Evolutionary conservation across 129 eudicot species (phyloP), one percentile per base, ranked within the genome.

Genomic region (Smallanthus sonchifolius): DNA sequence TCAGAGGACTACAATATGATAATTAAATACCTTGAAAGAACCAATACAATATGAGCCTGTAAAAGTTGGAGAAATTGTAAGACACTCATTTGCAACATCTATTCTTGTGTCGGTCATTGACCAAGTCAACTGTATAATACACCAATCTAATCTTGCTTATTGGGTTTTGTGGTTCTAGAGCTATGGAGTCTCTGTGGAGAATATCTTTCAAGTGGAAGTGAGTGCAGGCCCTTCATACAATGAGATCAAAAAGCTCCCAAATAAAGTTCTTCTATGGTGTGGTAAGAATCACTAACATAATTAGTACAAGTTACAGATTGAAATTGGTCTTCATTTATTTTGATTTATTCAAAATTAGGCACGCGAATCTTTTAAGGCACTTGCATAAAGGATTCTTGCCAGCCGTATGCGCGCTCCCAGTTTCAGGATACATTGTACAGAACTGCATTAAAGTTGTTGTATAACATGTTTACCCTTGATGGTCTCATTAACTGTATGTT

Each of bases 21-120:
- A 3, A 49, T 86, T 35, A 86, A 87, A 1, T 95, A 88, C 73
- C 77, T 95, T 30, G 90, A 88, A 51, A 87, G 74, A 45, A 95
- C 99, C 7, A n/a, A n/a, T n/a, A n/a, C n/a, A n/a, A n/a, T 95
- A 95, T 20, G 96, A 95, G 70, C 99, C 99, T 72, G n/a, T n/a
- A n/a, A n/a, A n/a, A n/a, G n/a, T n/a, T n/a, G 97, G 96, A n/a
- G 97, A 91, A 28, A 81, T 91, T 28, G 97, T 95, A 81, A 74
- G 94, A 35, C 30, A 2, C 65, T 45, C 47, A 17, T 11, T 43
- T 45, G 4, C 55, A 2, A 2, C 4, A 7, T 28, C 4, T 43
- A 7, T 2, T 6, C 7, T 47, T 37, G 19, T 47, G 20, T 11
- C 19, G 4, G 19, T 57, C 37, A 43, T 40, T 67, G 57, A 51